Percentiles rank a stretch among this genome's conserved stretches.
These are phyloP conservation scores for Kregervanrija delftensis DNA, from an alignment of 805 yeast genomes.

Conservation along the genomic window DNA sequence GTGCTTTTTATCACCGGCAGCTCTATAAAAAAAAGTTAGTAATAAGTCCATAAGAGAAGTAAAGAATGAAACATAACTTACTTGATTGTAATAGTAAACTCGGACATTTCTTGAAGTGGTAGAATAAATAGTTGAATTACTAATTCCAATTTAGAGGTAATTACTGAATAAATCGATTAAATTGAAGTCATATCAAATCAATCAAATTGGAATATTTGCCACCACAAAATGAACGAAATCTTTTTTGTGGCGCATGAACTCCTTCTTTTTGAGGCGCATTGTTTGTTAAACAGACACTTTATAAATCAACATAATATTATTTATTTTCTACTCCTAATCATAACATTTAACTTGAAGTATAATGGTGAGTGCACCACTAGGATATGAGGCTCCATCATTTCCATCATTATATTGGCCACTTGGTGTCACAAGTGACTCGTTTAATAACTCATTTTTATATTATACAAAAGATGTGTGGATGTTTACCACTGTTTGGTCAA, in stretches of 20 bases:
- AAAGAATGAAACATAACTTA: neutral
- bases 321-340: neutral
- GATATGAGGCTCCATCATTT: constrained; percentile 70
- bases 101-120: constrained; percentile 8
- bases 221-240: no score
- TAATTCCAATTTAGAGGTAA: no score
- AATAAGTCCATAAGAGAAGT: neutral
- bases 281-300: no score
- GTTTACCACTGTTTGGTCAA: constrained; percentile 77
- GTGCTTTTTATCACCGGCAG: constrained; percentile 75
- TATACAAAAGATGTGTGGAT: constrained; percentile 68
- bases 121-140: no score
- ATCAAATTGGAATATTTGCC: no score
- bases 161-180: no score
- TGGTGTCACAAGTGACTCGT: constrained; percentile 24
- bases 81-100: constrained; percentile 15
- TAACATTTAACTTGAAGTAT: neutral
- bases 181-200: no score
- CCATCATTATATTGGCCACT: constrained; percentile 80
- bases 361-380: constrained; percentile 52
- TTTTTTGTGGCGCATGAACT: no score
- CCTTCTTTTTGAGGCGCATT: no score
- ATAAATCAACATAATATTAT: neutral
- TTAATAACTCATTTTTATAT: constrained; percentile 54
- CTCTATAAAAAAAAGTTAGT: constrained; percentile 14